phyloP scores from a whole-genome alignment of 2,329 filamentous ascomycete genomes.

The Coniosporium tulheliwenetii region DNA sequence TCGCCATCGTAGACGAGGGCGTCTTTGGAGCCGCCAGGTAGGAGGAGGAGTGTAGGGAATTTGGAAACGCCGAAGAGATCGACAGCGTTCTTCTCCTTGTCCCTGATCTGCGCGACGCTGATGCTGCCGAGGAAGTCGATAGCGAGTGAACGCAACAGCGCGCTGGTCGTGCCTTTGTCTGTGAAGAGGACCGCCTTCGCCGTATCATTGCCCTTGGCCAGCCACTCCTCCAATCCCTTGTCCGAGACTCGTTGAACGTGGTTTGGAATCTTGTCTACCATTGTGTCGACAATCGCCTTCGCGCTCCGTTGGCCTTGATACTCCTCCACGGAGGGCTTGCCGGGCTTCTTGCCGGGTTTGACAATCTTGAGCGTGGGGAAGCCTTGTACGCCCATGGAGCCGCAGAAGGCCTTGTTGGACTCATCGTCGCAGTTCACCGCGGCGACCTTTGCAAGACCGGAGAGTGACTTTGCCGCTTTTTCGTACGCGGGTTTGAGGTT shows the following conservation, averaged over 20 bases:
- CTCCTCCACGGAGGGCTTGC: conserved; percentile 72
- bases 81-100: conserved; percentile 60
- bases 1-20: conserved; percentile 65
- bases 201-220: conserved; percentile 48
- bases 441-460: conserved; percentile 72
- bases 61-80: conserved; percentile 60
- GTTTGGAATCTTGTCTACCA: conserved; percentile 80
- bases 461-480: conserved; percentile 76
- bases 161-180: conserved; percentile 77
- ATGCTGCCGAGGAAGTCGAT: conserved; percentile 80
- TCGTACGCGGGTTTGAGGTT: conserved; percentile 93
- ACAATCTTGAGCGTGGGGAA: conserved; percentile 96
- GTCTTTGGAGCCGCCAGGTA: conserved; percentile 56
- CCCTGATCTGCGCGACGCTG: conserved; percentile 64
- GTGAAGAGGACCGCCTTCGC: conserved; percentile 87
- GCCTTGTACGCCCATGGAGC: conserved; percentile 72
- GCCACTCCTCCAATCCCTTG: conserved; percentile 61
- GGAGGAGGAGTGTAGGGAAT: conserved; percentile 66
- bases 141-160: conserved; percentile 67
- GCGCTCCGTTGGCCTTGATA: conserved; percentile 74
- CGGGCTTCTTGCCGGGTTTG: conserved; percentile 64
- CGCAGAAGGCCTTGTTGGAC: conserved; percentile 75
- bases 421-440: conserved; percentile 94
- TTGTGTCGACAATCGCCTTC: conserved; percentile 75
- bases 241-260: conserved; percentile 71